These are phyloP conservation scores for Rhododendron griersonianum DNA, from an alignment of 148 eudicot species.

Conservation along the genomic window DNA sequence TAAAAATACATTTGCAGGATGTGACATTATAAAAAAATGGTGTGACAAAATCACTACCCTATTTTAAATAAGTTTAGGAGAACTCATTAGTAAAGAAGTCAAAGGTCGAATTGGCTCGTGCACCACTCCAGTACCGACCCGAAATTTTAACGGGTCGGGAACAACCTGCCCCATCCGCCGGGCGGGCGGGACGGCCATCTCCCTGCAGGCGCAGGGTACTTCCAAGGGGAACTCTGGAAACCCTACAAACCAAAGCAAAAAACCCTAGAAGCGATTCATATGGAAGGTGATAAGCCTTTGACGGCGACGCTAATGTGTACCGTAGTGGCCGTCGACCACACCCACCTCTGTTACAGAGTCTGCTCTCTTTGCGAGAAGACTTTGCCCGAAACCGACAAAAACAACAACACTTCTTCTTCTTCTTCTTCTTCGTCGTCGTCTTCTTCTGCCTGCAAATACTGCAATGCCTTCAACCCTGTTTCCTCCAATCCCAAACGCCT, in stretches of 20 bases:
- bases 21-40: no score
- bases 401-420: background rate
- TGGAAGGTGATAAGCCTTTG: slow-evolving; percentile 23
- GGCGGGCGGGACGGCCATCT: no score
- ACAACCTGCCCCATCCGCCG: no score
- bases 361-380: slow-evolving; percentile 68
- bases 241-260: background rate
- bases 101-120: no score
- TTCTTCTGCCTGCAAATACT: slow-evolving; percentile 38
- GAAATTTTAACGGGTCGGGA: no score
- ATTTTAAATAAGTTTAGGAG: no score
- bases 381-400: slow-evolving; percentile 23
- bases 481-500: slow-evolving; percentile 57
- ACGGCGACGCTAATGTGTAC: slow-evolving; percentile 28
- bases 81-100: no score
- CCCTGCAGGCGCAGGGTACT: background rate
- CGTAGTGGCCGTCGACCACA: slow-evolving; percentile 48
- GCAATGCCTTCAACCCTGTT: slow-evolving; percentile 32
- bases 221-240: background rate
- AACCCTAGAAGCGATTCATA: background rate
- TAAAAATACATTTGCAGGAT: no score
- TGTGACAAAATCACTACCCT: no score
- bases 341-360: slow-evolving; percentile 24
- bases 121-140: no score
- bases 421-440: background rate